Evolutionary conservation across 768 basidiomycete genomes (phyloP).

Genomic region (Lentinula sp.): DNA sequence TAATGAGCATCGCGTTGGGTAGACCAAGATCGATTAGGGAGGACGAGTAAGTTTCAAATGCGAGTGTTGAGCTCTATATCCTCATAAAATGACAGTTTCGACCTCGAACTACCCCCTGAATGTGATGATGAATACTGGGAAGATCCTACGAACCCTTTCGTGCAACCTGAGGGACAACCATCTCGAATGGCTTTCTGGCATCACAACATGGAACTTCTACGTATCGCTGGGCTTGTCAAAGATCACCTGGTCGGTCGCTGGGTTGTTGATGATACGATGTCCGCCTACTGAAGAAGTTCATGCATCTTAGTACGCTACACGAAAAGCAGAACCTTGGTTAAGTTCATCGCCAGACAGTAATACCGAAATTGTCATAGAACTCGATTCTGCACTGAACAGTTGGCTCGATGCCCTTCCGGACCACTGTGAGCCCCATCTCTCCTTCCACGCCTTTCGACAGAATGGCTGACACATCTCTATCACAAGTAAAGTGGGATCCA

Average conservation of each 20-base stretch:
- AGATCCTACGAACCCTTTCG: background rate
- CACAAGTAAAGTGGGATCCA: constrained; percentile 33
- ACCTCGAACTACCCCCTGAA: constrained; percentile 41
- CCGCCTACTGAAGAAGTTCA: background rate
- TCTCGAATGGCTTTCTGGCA: background rate
- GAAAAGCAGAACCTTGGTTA: background rate
- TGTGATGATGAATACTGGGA: constrained; percentile 42
- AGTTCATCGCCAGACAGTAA: background rate
- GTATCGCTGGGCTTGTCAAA: background rate
- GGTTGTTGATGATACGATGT: background rate
- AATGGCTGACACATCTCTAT: background rate
- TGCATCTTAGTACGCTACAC: background rate
- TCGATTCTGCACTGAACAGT: constrained; percentile 46
- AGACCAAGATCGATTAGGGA: constrained; percentile 42
- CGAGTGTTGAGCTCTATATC: background rate
- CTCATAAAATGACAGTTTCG: constrained; percentile 20
- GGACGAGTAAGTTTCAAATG: constrained; percentile 20
- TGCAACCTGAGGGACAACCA: constrained; percentile 4
- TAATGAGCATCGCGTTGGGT: constrained; percentile 29
- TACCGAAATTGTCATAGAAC: background rate
- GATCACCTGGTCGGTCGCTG: background rate
- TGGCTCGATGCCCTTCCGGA: constrained; percentile 52
- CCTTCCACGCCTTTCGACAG: no score
- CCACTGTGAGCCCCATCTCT: constrained; percentile 21
- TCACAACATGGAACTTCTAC: background rate